Conservation (phyloP, 2,329 filamentous ascomycete species). For the Arachnopeziza araneosa region DNA sequence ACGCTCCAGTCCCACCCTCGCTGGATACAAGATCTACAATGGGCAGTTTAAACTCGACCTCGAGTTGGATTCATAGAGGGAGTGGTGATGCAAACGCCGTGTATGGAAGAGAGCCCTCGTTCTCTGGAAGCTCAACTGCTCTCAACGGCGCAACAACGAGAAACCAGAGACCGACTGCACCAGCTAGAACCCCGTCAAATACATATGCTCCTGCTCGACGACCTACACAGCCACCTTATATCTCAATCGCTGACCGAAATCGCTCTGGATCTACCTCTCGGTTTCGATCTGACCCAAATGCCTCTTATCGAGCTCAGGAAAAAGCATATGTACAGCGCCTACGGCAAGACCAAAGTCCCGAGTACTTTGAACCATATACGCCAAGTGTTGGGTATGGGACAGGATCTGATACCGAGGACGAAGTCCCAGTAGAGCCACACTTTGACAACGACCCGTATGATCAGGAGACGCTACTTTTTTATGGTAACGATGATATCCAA, state of each 20-base stretch:
- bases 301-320: slow-evolving; percentile 77
- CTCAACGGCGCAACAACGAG: slow-evolving; percentile 46
- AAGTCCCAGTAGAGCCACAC: slow-evolving; percentile 79
- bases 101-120: slow-evolving; percentile 17
- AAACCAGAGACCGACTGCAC: slow-evolving; percentile 61
- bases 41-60: slow-evolving; percentile 25
- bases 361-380: slow-evolving; percentile 56
- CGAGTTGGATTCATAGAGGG: slow-evolving; percentile 36
- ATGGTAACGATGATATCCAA: slow-evolving; percentile 82
- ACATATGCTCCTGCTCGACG: slow-evolving; percentile 66
- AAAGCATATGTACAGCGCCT: slow-evolving; percentile 92
- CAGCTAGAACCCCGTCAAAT: slow-evolving; percentile 68
- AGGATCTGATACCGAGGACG: slow-evolving; percentile 84
- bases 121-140: slow-evolving; percentile 24
- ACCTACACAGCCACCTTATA: slow-evolving; percentile 43
- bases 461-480: slow-evolving; percentile 87
- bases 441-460: slow-evolving; percentile 82
- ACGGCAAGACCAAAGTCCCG: slow-evolving; percentile 62
- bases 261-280: slow-evolving; percentile 53
- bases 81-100: slow-evolving; percentile 32
- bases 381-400: slow-evolving; percentile 58
- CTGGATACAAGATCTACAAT: slow-evolving; percentile 22
- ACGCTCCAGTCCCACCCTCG: slow-evolving; percentile 18
- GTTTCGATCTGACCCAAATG: slow-evolving; percentile 59
- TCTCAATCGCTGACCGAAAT: slow-evolving; percentile 37